A percentile compares a stretch with the other conserved stretches of the same genome.
These are phyloP conservation scores for Hericium coralloides DNA, from an alignment of 768 basidiomycete genomes.

Conservation along the genomic window DNA sequence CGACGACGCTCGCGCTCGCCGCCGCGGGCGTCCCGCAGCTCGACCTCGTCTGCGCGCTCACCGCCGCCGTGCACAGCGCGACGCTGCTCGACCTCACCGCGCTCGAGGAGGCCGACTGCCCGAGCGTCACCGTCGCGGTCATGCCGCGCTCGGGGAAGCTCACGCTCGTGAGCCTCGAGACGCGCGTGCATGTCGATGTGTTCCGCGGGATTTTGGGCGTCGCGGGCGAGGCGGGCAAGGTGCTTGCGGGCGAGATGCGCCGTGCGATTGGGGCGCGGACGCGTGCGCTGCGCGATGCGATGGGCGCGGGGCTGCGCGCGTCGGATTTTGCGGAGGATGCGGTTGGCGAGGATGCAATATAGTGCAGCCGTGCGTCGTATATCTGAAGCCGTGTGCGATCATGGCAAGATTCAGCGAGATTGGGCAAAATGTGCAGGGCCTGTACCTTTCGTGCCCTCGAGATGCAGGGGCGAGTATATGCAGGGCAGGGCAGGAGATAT, in stretches of 20 bases:
- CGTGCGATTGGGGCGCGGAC: constrained; percentile 58
- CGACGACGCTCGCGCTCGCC: constrained; percentile 85
- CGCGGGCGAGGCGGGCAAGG: constrained; percentile 67
- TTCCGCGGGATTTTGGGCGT: constrained; percentile 84
- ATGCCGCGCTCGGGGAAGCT: constrained; percentile 84
- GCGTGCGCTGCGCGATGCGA: constrained; percentile 47
- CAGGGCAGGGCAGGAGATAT: too few relatives aligned
- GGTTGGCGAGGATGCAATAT: constrained; percentile 3
- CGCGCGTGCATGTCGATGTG: constrained; percentile 83
- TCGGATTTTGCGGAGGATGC: constrained; percentile 11
- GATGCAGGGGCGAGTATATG: too few relatives aligned
- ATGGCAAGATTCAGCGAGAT: too few relatives aligned
- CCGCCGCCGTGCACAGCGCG: constrained; percentile 78
- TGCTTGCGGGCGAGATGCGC: constrained; percentile 82
- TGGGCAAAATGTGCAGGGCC: too few relatives aligned
- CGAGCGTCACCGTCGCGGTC: constrained; percentile 80
- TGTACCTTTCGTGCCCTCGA: too few relatives aligned
- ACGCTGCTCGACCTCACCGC: constrained; percentile 81
- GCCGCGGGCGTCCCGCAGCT: constrained; percentile 84
- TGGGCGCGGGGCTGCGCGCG: constrained; percentile 36
- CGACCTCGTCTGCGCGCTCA: constrained; percentile 88
- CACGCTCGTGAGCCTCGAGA: constrained; percentile 89
- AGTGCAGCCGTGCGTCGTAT: too few relatives aligned
- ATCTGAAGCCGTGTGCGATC: too few relatives aligned
- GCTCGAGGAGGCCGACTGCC: constrained; percentile 87